Evolutionary conservation across 805 yeast species (phyloP).

Genomic region (Hyphopichia homilentoma): DNA sequence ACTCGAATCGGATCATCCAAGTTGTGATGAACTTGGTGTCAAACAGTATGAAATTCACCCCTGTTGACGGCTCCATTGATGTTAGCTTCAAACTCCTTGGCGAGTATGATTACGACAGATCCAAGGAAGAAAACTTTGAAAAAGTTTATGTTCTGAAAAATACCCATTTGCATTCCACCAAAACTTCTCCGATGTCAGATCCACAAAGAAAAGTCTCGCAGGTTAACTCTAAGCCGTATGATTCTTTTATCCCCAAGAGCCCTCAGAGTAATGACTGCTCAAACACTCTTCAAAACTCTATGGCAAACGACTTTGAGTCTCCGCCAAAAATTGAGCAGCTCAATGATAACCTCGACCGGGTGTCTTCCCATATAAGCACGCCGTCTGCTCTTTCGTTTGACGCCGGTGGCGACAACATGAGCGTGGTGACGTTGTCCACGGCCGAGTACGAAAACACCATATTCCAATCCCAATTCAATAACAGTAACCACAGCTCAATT

Average conservation of each 20-base stretch:
- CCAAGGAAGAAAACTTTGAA: constrained; percentile 37
- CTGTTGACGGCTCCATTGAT: constrained; percentile 76
- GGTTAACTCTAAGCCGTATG: background rate
- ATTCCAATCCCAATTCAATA: constrained; percentile 34
- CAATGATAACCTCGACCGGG: background rate
- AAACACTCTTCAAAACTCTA: too few relatives aligned
- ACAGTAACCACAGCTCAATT: background rate
- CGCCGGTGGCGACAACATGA: constrained; percentile 17
- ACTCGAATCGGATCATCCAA: constrained; percentile 85
- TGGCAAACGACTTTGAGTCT: too few relatives aligned
- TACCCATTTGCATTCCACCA: too few relatives aligned
- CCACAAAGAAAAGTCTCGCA: constrained; percentile 2
- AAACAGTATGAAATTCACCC: constrained; percentile 89
- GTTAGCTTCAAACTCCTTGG: constrained; percentile 64
- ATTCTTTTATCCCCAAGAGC: background rate
- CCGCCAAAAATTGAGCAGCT: too few relatives aligned
- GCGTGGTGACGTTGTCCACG: constrained; percentile 34
- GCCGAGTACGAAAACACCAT: constrained; percentile 35
- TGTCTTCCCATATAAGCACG: background rate
- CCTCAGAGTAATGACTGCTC: background rate
- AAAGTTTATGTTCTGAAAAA: constrained; percentile 42
- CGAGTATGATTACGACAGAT: constrained; percentile 57
- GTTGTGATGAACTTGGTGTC: constrained; percentile 90
- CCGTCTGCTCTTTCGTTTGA: background rate
- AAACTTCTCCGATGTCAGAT: constrained; percentile 1